Conservation (phyloP, 306 rosid species). For the Mucuna pruriens region DNA sequence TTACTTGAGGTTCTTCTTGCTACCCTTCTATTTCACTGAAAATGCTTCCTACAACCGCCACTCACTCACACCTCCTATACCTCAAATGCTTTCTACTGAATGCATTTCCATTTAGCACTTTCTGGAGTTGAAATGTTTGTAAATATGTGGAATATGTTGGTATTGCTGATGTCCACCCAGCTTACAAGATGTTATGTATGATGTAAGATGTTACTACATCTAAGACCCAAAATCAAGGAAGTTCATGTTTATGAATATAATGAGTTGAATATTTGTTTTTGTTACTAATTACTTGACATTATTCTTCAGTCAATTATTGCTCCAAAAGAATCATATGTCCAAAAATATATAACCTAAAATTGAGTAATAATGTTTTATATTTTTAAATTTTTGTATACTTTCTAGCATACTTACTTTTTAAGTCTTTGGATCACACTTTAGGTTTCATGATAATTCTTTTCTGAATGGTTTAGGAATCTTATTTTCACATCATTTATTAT, state of each 20-base stretch:
- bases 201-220: not conserved
- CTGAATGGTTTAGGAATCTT: not conserved
- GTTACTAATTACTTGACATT: not conserved
- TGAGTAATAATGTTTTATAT: not conserved
- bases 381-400: not conserved
- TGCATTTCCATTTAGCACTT: not conserved
- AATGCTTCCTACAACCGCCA: not conserved
- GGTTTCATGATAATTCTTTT: not conserved
- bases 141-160: constrained; percentile 2
- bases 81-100: not conserved
- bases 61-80: not conserved
- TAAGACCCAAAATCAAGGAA: not conserved
- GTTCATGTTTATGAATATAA: not conserved
- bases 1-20: constrained; percentile 26
- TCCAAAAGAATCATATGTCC: not conserved
- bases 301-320: not conserved
- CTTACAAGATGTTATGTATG: too few relatives aligned
- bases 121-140: constrained; percentile 27
- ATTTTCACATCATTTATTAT: not conserved
- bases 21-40: constrained; percentile 11
- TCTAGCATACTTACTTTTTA: not conserved
- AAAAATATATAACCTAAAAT: not conserved
- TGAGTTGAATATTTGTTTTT: not conserved
- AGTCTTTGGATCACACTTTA: not conserved
- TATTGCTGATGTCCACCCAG: not conserved